Conservation (phyloP, 495 filamentous ascomycete genomes). For the Talaromyces trachyspermus region DNA sequence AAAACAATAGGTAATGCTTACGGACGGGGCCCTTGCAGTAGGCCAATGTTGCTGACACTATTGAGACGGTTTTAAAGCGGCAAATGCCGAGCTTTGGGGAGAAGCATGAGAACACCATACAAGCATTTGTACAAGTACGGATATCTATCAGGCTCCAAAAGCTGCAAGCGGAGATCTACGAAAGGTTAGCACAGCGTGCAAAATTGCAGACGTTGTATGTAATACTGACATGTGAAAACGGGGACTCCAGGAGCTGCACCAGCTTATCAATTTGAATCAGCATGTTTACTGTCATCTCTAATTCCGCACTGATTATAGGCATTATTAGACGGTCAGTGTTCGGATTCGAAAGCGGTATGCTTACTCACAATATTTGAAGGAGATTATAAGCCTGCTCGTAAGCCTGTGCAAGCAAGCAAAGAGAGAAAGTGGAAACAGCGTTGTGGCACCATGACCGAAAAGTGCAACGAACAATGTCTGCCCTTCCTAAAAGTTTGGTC, state of each 20-base stretch:
- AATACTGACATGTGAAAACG: slow-evolving; percentile 80
- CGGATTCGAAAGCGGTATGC: too few relatives aligned
- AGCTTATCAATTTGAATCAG: slow-evolving; percentile 99
- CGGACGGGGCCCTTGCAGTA: slow-evolving; percentile 80
- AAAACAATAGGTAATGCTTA: too few relatives aligned
- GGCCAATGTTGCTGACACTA: slow-evolving; percentile 93
- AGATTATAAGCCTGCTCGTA: slow-evolving; percentile 98
- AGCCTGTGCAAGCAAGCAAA: slow-evolving; percentile 92
- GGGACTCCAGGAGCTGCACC: slow-evolving; percentile 93
- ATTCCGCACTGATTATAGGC: slow-evolving; percentile 61
- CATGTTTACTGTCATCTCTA: slow-evolving; percentile 98
- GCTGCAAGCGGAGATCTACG: slow-evolving; percentile 87
- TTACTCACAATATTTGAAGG: slow-evolving; percentile 88
- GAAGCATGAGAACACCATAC: slow-evolving; percentile 94
- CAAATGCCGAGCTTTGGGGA: slow-evolving; percentile 98
- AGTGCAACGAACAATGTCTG: slow-evolving; percentile 92
- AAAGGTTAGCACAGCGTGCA: slow-evolving; percentile 5
- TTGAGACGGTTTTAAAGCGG: slow-evolving; percentile 94
- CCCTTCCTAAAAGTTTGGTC: slow-evolving; percentile 72
- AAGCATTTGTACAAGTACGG: slow-evolving; percentile 98
- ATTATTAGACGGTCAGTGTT: slow-evolving; percentile 29
- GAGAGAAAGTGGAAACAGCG: slow-evolving; percentile 91
- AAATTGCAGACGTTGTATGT: not conserved
- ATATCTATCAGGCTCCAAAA: slow-evolving; percentile 95
- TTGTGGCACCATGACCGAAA: slow-evolving; percentile 99